Evolutionary conservation across 768 basidiomycete genomes (phyloP), one percentile per base, ranked within the genome.

Genomic region (Suillus americanus): DNA sequence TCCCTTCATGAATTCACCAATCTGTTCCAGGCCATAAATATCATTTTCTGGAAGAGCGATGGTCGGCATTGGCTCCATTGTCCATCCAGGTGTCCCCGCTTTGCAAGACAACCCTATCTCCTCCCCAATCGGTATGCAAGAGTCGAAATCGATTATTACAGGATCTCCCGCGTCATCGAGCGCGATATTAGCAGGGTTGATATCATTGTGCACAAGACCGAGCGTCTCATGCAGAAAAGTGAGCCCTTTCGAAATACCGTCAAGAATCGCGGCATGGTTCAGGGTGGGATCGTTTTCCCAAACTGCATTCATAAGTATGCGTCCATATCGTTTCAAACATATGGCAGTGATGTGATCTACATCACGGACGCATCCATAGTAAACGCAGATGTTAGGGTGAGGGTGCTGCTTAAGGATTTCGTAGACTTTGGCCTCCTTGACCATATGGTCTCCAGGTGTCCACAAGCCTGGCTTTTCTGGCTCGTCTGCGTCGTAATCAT

Each of bases 121-220:
- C 12, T 45, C 62, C 40, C 63, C 64, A 13, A 65, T 35, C 20
- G 40, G 40, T 3, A n/a, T 46, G 57, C 65, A 66, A 45, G 56
- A 23, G 18, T 65, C 56, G 41, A 75, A 74, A 55, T 74, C 72
- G 55, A 74, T 72, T 46, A 72, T 68, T 48, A 75, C 64, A 20
- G 71, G 54, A 54, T 46, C 38, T 12, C 69, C 70, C 20, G 57
- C 62, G 4, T 68, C 69, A 50, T 70, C 67, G 16, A 74, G 62
- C 71, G 71, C 71, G 60, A 75, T 70, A 46, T 74, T 73, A 25
- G 41, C 51, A 7, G 70, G 71, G 46, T 70, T 73, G 45, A 74
- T 67, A 63, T 75, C 74, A 54, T 73, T 68, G 60, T 73, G 70
- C 43, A 73, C 72, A n/a, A 70, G 65, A 40, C 70, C 74, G 69